Evolutionary conservation across 2,329 filamentous ascomycete genomes (phyloP), one percentile per base, ranked within the genome.

Genomic region (Scedosporium boydii): DNA sequence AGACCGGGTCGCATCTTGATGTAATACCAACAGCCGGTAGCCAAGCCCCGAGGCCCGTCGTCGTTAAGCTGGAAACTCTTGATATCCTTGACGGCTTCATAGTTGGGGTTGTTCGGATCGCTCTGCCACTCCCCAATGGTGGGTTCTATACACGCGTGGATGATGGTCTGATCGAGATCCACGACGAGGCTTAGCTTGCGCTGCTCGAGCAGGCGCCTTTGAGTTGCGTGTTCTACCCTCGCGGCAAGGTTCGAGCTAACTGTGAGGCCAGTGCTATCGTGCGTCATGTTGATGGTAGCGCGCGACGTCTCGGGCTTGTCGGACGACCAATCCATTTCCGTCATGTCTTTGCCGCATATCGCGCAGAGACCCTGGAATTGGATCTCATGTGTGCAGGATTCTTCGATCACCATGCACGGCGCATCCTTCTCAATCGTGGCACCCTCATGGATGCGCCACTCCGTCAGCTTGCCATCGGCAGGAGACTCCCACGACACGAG

Each of bases 101-200:
- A 87, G 69, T 99, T 99, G 18, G 95, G 92, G 68, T 96, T 97
- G 3, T 85, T 82, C 26, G 88, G 85, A 73, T 99, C 93, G 59
- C 86, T 83, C 79, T 96, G 90, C 95, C 95, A 99, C 73, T 99
- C 93, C 66, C 88, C 92, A 62, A 99, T 88, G 0, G 95, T 99
- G 6, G 93, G 93, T 68, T 99, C 95, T 70, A 98, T 96, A 65
- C 92, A 96, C 27, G 95, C 95, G 74, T 99, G 95, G 67, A 99
- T 99, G 70, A 99, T 95, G 63, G 95, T 99, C 78, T 98, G 93
- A 73, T 99, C 95, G 62, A 99, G 81, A 80, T 99, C 95, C 68
- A 99, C 95, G 27, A 99, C 95, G 55, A 99, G 82, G 56, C 90
- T 96, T 55, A 99, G 82, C 77, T 96, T 96, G 68, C 89, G 86